Evolutionary conservation across 2,329 filamentous ascomycete genomes (phyloP).

Genomic region (Botrytis paeoniae): DNA sequence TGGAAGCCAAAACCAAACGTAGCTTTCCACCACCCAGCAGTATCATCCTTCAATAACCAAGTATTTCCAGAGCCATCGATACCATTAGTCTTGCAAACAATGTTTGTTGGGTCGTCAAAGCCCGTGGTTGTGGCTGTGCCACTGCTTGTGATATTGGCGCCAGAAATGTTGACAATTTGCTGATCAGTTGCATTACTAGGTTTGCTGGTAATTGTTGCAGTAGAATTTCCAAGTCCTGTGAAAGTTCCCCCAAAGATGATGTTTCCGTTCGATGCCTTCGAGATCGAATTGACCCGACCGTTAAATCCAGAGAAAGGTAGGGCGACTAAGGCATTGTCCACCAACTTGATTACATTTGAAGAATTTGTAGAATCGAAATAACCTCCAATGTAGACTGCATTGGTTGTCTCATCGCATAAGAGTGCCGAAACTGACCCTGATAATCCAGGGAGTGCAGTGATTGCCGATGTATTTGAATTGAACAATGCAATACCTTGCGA

Average conservation of each 20-base stretch:
- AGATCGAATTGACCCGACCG: slow-evolving; percentile 82
- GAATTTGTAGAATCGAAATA: slow-evolving; percentile 77
- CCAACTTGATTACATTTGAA: slow-evolving; percentile 87
- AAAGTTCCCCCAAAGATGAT: slow-evolving; percentile 92
- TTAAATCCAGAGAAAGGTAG: slow-evolving; percentile 94
- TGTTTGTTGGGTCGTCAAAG: slow-evolving; percentile 73
- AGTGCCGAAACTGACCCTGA: slow-evolving; percentile 79
- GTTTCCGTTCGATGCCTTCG: slow-evolving; percentile 73
- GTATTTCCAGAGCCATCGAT: slow-evolving; percentile 70
- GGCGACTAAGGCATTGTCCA: slow-evolving; percentile 67
- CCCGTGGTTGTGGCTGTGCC: slow-evolving; percentile 60
- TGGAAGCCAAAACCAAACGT: slow-evolving; percentile 79
- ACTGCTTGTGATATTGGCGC: slow-evolving; percentile 68
- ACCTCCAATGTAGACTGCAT: slow-evolving; percentile 88
- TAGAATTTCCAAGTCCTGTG: slow-evolving; percentile 80
- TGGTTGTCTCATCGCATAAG: slow-evolving; percentile 72
- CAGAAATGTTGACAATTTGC: slow-evolving; percentile 80
- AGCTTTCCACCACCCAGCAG: slow-evolving; percentile 79
- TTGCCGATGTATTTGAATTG: slow-evolving; percentile 65
- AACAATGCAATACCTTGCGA: slow-evolving; percentile 80
- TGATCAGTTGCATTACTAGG: slow-evolving; percentile 56
- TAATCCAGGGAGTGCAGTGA: slow-evolving; percentile 76
- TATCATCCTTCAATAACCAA: slow-evolving; percentile 76
- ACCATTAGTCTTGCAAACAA: slow-evolving; percentile 73
- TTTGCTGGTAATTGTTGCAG: slow-evolving; percentile 46